Evolutionary conservation across 2,329 filamentous ascomycete genomes (phyloP).

Genomic region (Trichophyton rubrum): DNA sequence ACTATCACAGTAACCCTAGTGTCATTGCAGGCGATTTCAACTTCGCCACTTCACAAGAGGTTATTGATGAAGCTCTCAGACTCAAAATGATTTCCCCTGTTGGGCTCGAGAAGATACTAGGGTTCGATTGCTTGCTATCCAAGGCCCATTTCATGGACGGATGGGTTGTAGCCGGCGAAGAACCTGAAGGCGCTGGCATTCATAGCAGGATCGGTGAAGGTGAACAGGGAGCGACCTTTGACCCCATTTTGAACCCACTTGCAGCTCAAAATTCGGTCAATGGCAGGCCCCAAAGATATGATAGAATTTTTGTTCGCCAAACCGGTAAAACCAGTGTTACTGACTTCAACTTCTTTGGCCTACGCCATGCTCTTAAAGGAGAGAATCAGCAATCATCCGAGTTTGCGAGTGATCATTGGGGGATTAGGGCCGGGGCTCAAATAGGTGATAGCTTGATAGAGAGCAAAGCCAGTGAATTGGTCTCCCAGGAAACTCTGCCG

Average conservation of each 20-base stretch:
- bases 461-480: neutral
- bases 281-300: conserved; percentile 52
- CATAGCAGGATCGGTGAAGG: conserved; percentile 37
- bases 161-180: conserved; percentile 38
- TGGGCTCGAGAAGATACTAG: conserved; percentile 33
- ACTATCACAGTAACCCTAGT: conserved; percentile 38
- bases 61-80: conserved; percentile 42
- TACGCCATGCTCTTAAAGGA: conserved; percentile 19
- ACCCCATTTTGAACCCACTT: conserved; percentile 45
- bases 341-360: conserved; percentile 48
- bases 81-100: conserved; percentile 43
- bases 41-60: conserved; percentile 43
- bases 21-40: conserved; percentile 55
- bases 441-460: neutral
- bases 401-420: conserved; percentile 25
- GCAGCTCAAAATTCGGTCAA: conserved; percentile 42
- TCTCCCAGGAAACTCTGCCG: neutral
- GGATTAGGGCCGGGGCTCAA: conserved; percentile 9
- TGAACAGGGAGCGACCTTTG: conserved; percentile 54
- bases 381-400: neutral
- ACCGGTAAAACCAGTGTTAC: conserved; percentile 31
- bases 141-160: conserved; percentile 41
- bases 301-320: conserved; percentile 45
- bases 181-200: conserved; percentile 29
- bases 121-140: conserved; percentile 37